A percentile compares a stretch with the other conserved stretches of the same genome.
Conservation (phyloP, 495 filamentous ascomycete species). For the Stereocaulon alpinum region DNA sequence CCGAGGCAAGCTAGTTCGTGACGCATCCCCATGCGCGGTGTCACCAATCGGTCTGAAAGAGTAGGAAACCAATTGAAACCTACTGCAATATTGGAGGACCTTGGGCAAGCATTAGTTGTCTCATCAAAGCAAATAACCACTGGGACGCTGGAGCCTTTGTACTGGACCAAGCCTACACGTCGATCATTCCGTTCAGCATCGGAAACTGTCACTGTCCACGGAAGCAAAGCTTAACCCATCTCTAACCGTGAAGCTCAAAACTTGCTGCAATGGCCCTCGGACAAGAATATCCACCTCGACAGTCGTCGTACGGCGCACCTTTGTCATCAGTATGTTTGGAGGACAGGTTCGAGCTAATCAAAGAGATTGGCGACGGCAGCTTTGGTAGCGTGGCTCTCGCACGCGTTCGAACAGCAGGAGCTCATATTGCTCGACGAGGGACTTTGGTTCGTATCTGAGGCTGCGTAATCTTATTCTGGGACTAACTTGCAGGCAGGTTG, state of each 20-base stretch:
- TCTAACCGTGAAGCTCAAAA: background rate
- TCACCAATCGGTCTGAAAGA: background rate
- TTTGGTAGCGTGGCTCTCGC: slow-evolving; percentile 94
- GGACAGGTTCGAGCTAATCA: slow-evolving; percentile 92
- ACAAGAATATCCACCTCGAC: slow-evolving; percentile 52
- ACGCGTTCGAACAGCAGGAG: slow-evolving; percentile 78
- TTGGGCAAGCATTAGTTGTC: background rate
- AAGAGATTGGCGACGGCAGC: slow-evolving; percentile 97
- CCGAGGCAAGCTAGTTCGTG: background rate
- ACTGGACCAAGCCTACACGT: background rate
- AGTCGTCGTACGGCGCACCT: slow-evolving; percentile 37
- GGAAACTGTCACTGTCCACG: too few relatives aligned
- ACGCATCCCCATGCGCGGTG: background rate
- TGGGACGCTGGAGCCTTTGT: background rate
- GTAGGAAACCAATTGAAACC: background rate
- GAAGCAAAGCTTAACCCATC: background rate
- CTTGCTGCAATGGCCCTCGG: slow-evolving; percentile 52
- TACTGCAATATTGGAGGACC: background rate
- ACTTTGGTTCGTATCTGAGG: slow-evolving; percentile 62
- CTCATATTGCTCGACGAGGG: slow-evolving; percentile 77
- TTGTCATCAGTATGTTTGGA: slow-evolving; percentile 47
- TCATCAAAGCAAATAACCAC: background rate
- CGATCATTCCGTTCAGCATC: background rate
- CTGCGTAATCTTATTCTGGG: slow-evolving; percentile 1
- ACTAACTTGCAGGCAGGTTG: slow-evolving; percentile 55